Evolutionary conservation across 2,329 filamentous ascomycete genomes (phyloP), one percentile per base, ranked within the genome.

Genomic region (Colletotrichum nymphaeae): DNA sequence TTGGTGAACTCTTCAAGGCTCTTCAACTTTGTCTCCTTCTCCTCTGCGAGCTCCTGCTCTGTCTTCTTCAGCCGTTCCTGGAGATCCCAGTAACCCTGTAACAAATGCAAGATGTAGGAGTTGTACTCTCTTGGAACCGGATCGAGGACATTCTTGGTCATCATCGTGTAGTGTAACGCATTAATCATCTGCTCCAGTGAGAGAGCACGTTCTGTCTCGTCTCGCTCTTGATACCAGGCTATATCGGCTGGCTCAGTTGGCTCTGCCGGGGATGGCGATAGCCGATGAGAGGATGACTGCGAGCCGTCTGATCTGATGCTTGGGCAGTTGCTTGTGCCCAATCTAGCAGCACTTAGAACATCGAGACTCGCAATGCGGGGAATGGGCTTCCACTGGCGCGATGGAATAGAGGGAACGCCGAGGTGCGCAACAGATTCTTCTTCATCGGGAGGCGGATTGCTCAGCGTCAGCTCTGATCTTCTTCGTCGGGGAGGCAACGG

Each of bases 111-210:
- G 6, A 88, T 78, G 67, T 86, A 83, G 4, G 84, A 78, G 69
- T 86, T 85, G 75, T 85, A 84, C 49, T 83, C 81, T 4, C 81
- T 65, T 1, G 85, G 83, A 2, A 88, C 78, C 1, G 83, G 80
- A 7, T 79, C 76, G 3, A 81, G 68, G 24, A 79, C 74, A 9
- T 79, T 76, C 58, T 78, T 81, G 26, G 80, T 80, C 82, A 87
- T 86, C 76, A 87, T 79, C 9, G 75, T 78, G 5, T 82, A 81
- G 56, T 84, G 83, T n/a, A 88, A 77, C 0, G 82, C 76, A 72
- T 87, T 86, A 19, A 84, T 80, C 78, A 88, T 83, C 75, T 86
- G 84, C 53, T 84, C 78, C 46, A 86, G 65, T 8, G 81, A 84
- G 7, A 85, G 85, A n/a, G 81, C 84, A 63, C 85, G 81, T 79